phyloP scores from a whole-genome alignment of 106 monocot genomes.

The Platanthera zijinensis region DNA sequence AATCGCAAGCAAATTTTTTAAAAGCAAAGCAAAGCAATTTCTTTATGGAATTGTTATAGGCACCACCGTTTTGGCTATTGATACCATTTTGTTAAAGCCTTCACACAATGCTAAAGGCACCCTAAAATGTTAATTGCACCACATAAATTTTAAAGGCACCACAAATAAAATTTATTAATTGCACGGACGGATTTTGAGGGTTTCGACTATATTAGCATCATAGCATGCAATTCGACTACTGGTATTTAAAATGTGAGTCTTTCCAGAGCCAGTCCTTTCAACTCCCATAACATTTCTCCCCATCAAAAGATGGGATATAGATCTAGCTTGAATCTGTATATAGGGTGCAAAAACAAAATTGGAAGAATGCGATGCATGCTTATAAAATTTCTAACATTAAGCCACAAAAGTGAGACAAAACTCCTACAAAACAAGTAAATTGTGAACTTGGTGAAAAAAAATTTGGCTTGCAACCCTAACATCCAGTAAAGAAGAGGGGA shows the following conservation, averaged over 20 bases:
- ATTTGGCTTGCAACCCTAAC: background rate
- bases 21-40: too few relatives aligned
- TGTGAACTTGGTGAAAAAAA: background rate
- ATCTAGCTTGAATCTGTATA: slow-evolving; percentile 76
- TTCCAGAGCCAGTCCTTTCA: slow-evolving; percentile 87
- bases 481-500: background rate
- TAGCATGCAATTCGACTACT: slow-evolving; percentile 47
- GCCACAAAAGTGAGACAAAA: background rate
- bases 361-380: background rate
- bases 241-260: slow-evolving; percentile 92
- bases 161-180: too few relatives aligned
- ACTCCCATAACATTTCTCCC: slow-evolving; percentile 92
- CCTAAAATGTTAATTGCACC: too few relatives aligned
- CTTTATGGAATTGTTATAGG: too few relatives aligned
- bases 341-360: background rate
- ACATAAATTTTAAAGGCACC: too few relatives aligned
- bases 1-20: too few relatives aligned
- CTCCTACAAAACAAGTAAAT: background rate
- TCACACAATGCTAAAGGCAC: too few relatives aligned
- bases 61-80: too few relatives aligned
- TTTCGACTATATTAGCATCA: too few relatives aligned
- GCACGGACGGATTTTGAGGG: too few relatives aligned
- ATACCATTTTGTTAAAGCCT: too few relatives aligned
- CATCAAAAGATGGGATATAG: slow-evolving; percentile 64
- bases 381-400: too few relatives aligned